Evolutionary conservation across 2,329 filamentous ascomycete genomes (phyloP), one percentile per base, ranked within the genome.

Genomic region (Penicillium sp.): DNA sequence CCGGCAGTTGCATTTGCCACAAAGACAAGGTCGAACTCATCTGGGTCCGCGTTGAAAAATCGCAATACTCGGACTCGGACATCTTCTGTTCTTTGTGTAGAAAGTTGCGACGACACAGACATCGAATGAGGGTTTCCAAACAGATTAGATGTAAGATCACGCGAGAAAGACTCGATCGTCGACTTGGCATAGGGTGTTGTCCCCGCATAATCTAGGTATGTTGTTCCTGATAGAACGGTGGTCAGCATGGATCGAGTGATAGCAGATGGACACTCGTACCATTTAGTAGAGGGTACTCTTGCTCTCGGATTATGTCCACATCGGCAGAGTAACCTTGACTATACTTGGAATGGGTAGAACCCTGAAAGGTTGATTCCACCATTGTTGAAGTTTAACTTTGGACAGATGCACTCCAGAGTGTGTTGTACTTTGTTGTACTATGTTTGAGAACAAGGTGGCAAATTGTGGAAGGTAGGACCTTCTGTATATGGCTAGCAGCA

Each of bases 161-260:
- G 68, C 8, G 87, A 81, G 69, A 95, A 95, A 22, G 73, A 75
- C 57, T 91, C 85, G 67, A 97, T 83, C 22, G 93, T 71, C 28
- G 87, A 89, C 66, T 85, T 91, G 37, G 88, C 76, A 64, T 86
- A 88, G 1, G 86, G 75, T 0, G 90, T 91, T n/a, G 88, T 87
- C n/a, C 89, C 91, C 0, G 89, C 89, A 84, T 97, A 90, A 61
- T 97, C 91, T 49, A 97, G 83, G 67, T 96, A 97, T 41, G 83
- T 76, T 9, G 81, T 81, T 45, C 79, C 87, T 91, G 49, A 47
- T 15, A 53, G 32, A 46, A 43, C 2, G 43, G 21, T 9, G 10
- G 42, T 56, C 10, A 52, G 42, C 15, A 48, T 33, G 24, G 10
- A 28, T 33, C 21, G 8, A 22, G 34, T 31, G n/a, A 26, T 22